phyloP scores from a whole-genome alignment of 208 protist species.

The Trypanosoma boissoni region DNA sequence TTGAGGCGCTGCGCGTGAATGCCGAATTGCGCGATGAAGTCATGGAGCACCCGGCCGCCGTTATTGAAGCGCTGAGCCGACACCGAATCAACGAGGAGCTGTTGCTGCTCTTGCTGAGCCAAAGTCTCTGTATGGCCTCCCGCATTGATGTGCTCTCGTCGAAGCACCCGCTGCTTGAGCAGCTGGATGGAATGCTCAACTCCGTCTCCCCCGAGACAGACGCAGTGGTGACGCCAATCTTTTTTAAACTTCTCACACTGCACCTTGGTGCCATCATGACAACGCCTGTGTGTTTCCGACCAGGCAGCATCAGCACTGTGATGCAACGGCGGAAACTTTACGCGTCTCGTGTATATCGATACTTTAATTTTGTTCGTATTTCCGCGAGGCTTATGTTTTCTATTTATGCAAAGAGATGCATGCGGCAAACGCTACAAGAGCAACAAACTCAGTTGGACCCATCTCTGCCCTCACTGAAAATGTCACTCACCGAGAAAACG shows the following conservation, averaged over 20 bases:
- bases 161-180: conserved; percentile 47
- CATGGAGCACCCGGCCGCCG: conserved; percentile 39
- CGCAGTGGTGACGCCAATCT: conserved; percentile 59
- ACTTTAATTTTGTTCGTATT: conserved; percentile 32
- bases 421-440: conserved; percentile 3
- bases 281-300: conserved; percentile 22
- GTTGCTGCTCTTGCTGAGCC: conserved; percentile 56
- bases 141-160: conserved; percentile 60
- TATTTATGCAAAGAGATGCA: conserved; percentile 49
- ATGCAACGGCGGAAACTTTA: conserved; percentile 35
- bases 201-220: conserved; percentile 34
- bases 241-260: conserved; percentile 50
- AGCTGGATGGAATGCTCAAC: conserved; percentile 58
- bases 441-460: too few relatives aligned
- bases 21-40: conserved; percentile 46
- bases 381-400: conserved; percentile 64
- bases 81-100: conserved; percentile 72
- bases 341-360: conserved; percentile 44
- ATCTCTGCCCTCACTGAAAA: too few relatives aligned
- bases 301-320: conserved; percentile 21
- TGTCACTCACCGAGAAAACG: too few relatives aligned
- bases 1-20: conserved; percentile 57
- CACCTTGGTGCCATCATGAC: conserved; percentile 44
- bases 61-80: conserved; percentile 55
- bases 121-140: conserved; percentile 45